phyloP scores from a whole-genome alignment of 169 alveolate species.

The Cytauxzoon felis region DNA sequence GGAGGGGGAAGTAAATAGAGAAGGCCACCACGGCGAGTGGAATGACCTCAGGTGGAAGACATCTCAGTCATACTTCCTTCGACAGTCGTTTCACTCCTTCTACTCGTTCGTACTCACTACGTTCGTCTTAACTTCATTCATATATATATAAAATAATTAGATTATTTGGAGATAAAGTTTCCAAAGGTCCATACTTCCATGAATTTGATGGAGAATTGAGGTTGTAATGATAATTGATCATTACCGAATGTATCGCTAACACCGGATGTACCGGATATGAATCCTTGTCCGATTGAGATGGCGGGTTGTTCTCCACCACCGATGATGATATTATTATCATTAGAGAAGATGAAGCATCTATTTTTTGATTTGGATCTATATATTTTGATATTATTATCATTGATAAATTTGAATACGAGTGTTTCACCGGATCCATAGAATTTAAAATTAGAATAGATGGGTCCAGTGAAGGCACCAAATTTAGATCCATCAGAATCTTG shows the following conservation, averaged over 20 bases:
- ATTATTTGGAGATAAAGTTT: slow-evolving; percentile 23
- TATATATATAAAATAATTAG: no score
- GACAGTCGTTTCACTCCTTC: no score
- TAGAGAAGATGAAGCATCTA: slow-evolving; percentile 52
- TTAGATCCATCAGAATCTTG: slow-evolving; percentile 77
- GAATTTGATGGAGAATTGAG: slow-evolving; percentile 27
- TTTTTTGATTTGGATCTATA: slow-evolving; percentile 40
- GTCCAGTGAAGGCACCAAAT: slow-evolving; percentile 81
- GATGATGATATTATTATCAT: slow-evolving; percentile 40
- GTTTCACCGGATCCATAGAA: slow-evolving; percentile 84
- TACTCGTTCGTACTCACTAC: no score
- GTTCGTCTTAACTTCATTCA: no score
- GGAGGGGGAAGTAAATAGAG: no score
- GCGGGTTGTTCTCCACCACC: slow-evolving; percentile 63
- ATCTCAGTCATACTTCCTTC: no score
- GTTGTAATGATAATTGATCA: slow-evolving; percentile 32
- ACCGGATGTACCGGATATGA: slow-evolving; percentile 49
- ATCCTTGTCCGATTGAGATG: slow-evolving; percentile 34
- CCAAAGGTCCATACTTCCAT: slow-evolving; percentile 67
- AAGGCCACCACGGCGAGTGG: no score
- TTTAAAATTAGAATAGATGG: slow-evolving; percentile 62
- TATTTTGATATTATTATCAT: slow-evolving; percentile 20
- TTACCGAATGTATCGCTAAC: slow-evolving; percentile 56
- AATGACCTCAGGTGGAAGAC: no score
- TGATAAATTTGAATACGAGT: slow-evolving; percentile 72